Evolutionary conservation across 2,329 filamentous ascomycete species (phyloP).

Genomic region (Pseudocercospora pini-densiflorae): DNA sequence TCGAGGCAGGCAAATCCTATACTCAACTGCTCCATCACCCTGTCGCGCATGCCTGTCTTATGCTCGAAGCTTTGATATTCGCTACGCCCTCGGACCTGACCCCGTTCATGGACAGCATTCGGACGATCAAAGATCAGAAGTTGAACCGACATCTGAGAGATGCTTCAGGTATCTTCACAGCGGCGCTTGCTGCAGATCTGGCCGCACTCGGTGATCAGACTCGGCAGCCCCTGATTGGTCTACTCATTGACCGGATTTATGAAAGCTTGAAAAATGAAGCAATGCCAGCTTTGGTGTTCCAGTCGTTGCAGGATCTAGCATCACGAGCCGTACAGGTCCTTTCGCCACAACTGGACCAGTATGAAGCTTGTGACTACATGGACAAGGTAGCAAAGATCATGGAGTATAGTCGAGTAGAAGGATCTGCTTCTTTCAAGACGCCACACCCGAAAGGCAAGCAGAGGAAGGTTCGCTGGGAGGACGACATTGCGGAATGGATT

Average conservation of each 20-base stretch:
- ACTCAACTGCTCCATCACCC: not conserved
- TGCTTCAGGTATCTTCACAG: not conserved
- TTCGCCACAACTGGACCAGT: not conserved
- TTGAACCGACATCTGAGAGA: not conserved
- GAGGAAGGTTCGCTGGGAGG: conserved; percentile 48
- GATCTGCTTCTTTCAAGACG: not conserved
- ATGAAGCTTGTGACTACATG: not conserved
- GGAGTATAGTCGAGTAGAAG: not conserved
- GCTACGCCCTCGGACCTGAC: not conserved
- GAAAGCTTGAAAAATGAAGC: not conserved
- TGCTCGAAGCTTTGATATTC: not conserved
- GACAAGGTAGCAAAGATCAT: not conserved
- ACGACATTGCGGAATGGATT: conserved; percentile 54
- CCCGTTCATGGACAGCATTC: not conserved
- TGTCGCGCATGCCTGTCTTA: conserved; percentile 1
- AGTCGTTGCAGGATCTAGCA: not conserved
- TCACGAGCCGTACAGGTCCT: not conserved
- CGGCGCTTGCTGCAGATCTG: conserved; percentile 6
- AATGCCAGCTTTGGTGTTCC: not conserved
- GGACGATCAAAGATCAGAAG: not conserved
- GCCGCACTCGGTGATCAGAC: not conserved
- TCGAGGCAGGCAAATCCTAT: not conserved
- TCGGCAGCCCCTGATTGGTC: not conserved
- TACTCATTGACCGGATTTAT: not conserved
- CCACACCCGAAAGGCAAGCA: not conserved